These are phyloP conservation scores for Lunasporangiospora selenospora DNA, from an alignment of 192 early-diverging fungal species.

Conservation along the genomic window DNA sequence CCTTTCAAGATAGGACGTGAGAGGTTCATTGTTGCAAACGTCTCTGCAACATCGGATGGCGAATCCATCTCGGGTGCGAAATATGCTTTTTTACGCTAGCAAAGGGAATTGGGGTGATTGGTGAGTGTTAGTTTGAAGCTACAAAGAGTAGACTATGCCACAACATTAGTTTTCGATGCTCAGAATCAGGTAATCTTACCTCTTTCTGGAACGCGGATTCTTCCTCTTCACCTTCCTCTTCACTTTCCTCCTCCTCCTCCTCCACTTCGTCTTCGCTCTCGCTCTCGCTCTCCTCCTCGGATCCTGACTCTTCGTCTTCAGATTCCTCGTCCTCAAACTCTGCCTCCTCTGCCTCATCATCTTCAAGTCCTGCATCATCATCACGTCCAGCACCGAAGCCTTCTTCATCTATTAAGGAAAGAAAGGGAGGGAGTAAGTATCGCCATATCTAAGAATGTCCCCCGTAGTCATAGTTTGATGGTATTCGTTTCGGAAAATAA, in stretches of 20 bases:
- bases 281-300: conserved; percentile 33
- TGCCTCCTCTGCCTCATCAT: conserved; percentile 38
- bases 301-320: conserved; percentile 38
- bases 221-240: conserved; percentile 49
- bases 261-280: conserved; percentile 51
- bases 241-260: conserved; percentile 50
- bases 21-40: conserved; percentile 91
- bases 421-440: not conserved
- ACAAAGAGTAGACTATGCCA: too few relatives aligned
- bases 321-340: conserved; percentile 25
- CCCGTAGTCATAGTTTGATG: not conserved
- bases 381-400: conserved; percentile 49
- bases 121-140: not conserved
- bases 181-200: conserved; percentile 35
- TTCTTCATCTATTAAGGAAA: conserved; percentile 20
- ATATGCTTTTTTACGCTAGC: conserved; percentile 66
- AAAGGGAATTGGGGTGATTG: not conserved
- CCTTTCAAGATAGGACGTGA: conserved; percentile 96
- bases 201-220: conserved; percentile 56
- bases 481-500: not conserved
- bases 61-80: conserved; percentile 60
- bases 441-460: too few relatives aligned
- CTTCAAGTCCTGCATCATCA: conserved; percentile 30
- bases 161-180: too few relatives aligned
- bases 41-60: conserved; percentile 61